phyloP scores from a whole-genome alignment of 192 early-diverging fungal species.

The Entomortierella chlamydospora region DNA sequence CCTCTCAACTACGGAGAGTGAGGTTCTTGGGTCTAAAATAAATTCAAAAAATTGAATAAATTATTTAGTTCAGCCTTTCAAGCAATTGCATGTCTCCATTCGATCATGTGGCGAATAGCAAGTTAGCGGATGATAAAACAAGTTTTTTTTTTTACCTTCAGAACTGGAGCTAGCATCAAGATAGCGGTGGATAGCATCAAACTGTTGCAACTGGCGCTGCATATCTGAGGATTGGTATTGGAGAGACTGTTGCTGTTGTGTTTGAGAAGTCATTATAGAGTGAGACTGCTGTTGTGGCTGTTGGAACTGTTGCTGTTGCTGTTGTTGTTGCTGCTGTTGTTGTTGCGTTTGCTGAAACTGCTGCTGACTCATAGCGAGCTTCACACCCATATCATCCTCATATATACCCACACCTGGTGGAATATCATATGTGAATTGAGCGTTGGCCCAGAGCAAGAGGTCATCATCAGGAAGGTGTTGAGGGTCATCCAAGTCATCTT shows the following conservation, averaged over 20 bases:
- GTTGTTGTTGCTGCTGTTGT: constrained; percentile 28
- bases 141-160: constrained; percentile 17
- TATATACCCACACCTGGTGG: constrained; percentile 48
- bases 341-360: constrained; percentile 39
- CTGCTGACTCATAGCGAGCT: constrained; percentile 42
- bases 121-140: too few species aligned
- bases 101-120: too few species aligned
- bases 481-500: constrained; percentile 42
- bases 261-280: constrained; percentile 13
- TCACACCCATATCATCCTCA: constrained; percentile 46
- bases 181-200: constrained; percentile 46
- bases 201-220: constrained; percentile 39
- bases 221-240: constrained; percentile 33
- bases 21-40: constrained; percentile 22
- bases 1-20: constrained; percentile 28
- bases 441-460: constrained; percentile 47
- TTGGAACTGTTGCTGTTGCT: constrained; percentile 11
- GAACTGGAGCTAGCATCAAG: constrained; percentile 15
- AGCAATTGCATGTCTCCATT: too few species aligned
- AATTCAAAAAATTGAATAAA: neutral
- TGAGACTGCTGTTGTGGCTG: constrained; percentile 10
- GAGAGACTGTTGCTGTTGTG: constrained; percentile 7
- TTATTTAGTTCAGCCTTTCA: too few species aligned
- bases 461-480: constrained; percentile 46
- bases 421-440: constrained; percentile 49